Conservation (phyloP, 129 eudicot genomes). For the Oenanthe sinensis region DNA sequence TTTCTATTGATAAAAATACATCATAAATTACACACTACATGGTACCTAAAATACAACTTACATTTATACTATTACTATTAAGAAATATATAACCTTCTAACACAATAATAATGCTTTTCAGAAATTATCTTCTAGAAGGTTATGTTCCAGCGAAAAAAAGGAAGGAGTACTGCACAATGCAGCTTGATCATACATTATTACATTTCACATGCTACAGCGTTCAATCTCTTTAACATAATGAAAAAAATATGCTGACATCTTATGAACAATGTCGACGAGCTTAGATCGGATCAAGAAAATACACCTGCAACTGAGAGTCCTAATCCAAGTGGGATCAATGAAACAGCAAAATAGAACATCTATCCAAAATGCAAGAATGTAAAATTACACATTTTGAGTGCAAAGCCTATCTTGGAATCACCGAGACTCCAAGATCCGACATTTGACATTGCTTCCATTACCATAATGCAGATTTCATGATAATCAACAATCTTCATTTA, state of each 20-base stretch:
- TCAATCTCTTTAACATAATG: constrained; percentile 19
- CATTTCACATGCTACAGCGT: constrained; percentile 29
- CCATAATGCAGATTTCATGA: no score
- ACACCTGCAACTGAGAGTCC: background rate
- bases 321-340: no score
- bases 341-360: constrained; percentile 26
- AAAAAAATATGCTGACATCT: background rate
- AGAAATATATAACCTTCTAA: no score
- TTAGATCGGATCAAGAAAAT: constrained; percentile 30
- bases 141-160: no score
- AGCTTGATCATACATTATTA: constrained; percentile 18
- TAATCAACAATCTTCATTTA: no score
- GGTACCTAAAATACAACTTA: no score
- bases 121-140: no score
- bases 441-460: background rate
- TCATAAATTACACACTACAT: no score
- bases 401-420: background rate
- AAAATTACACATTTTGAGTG: background rate
- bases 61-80: no score
- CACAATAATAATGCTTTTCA: no score
- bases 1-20: no score
- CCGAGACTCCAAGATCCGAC: background rate
- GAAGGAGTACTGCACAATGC: constrained; percentile 31
- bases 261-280: constrained; percentile 49
- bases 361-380: background rate